Evolutionary conservation across 73 alveolate genomes (phyloP).

Genomic region (Paramecium biaurelia): DNA sequence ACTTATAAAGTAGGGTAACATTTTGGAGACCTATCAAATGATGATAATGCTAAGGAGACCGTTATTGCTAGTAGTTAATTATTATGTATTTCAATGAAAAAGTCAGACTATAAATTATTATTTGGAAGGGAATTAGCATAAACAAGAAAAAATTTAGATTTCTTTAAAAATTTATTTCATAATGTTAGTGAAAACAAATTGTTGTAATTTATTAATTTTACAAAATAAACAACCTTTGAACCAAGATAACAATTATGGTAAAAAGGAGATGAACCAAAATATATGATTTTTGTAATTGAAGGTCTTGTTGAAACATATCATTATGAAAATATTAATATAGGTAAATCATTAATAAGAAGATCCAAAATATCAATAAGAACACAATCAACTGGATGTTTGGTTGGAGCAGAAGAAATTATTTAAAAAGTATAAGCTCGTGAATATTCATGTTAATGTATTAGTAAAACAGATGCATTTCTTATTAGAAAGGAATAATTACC

Average conservation of each 20-base stretch:
- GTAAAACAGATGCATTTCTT: neutral
- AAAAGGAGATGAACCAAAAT: slow-evolving; percentile 22
- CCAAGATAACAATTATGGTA: neutral
- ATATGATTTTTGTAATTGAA: neutral
- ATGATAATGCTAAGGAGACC: neutral
- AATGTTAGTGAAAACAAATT: neutral
- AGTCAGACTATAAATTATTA: neutral
- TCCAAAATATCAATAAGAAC: neutral
- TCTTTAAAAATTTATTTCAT: neutral
- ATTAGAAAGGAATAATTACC: neutral
- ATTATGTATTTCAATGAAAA: neutral
- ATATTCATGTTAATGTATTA: neutral
- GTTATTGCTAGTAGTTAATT: neutral
- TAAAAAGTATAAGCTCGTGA: neutral
- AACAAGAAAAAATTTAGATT: slow-evolving; percentile 6
- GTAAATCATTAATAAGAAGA: neutral
- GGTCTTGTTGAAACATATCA: neutral
- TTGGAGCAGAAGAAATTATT: neutral
- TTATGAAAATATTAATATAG: neutral
- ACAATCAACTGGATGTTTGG: neutral
- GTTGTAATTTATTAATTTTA: neutral
- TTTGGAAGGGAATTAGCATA: neutral
- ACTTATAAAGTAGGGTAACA: neutral
- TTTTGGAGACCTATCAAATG: neutral
- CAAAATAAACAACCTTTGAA: neutral